A percentile compares a stretch with the other conserved stretches of the same genome.
phyloP scores from a whole-genome alignment of 805 yeast species.

The Saturnispora diversa region DNA sequence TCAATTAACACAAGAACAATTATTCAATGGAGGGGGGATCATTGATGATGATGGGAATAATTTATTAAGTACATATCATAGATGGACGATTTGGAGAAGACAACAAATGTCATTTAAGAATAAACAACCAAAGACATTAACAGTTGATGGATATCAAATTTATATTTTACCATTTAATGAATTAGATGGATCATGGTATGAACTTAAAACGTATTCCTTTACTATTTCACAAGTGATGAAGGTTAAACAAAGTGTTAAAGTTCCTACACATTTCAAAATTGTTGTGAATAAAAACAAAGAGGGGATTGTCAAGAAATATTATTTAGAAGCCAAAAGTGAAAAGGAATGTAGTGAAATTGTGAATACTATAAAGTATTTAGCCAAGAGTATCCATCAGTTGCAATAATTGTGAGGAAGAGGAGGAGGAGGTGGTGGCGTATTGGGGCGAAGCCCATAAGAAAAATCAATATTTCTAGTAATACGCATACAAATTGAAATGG shows the following conservation, averaged over 20 bases:
- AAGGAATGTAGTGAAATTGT: constrained; percentile 68
- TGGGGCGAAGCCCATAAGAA: not conserved
- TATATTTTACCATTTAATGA: constrained; percentile 84
- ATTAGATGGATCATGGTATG: constrained; percentile 52
- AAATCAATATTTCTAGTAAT: not conserved
- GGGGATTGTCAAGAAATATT: constrained; percentile 71
- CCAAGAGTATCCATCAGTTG: constrained; percentile 15
- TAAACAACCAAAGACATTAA: constrained; percentile 73
- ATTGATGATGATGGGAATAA: constrained; percentile 8
- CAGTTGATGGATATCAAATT: constrained; percentile 90
- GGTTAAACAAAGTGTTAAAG: constrained; percentile 68
- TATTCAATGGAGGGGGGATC: constrained; percentile 7
- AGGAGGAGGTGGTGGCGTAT: not conserved
- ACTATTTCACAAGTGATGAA: constrained; percentile 71
- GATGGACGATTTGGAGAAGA: constrained; percentile 82
- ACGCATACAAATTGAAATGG: not conserved
- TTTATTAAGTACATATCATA: constrained; percentile 51
- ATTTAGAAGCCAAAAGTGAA: constrained; percentile 64
- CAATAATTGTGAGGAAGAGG: too few relatives aligned
- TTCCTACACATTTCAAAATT: constrained; percentile 74
- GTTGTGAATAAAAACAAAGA: constrained; percentile 51
- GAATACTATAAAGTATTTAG: constrained; percentile 51
- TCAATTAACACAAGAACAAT: constrained; percentile 15
- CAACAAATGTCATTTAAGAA: constrained; percentile 78
- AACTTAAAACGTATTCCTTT: constrained; percentile 73